Conservation (phyloP, 495 filamentous ascomycete genomes). For the Mytilinidion resinicola region DNA sequence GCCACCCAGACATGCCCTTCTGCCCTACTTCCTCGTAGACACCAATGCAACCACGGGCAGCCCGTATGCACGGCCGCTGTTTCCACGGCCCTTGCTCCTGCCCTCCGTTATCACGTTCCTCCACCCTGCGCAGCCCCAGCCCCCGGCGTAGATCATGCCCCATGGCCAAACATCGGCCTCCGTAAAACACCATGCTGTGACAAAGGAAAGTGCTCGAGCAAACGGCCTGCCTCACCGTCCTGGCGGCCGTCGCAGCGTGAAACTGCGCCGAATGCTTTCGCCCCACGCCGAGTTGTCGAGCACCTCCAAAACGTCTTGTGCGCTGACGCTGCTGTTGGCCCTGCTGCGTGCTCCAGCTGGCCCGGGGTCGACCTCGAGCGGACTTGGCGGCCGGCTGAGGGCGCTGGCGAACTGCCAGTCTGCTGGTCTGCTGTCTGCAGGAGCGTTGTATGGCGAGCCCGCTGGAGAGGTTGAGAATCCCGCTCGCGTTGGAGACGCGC, state of each 20-base stretch:
- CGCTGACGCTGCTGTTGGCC: slow-evolving; percentile 63
- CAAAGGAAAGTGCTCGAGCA: background rate
- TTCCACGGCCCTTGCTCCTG: slow-evolving; percentile 7
- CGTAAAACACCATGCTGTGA: slow-evolving; percentile 2
- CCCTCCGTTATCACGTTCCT: background rate
- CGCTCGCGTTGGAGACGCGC: slow-evolving; percentile 16
- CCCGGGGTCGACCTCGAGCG: slow-evolving; percentile 23
- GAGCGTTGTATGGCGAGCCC: slow-evolving; percentile 17
- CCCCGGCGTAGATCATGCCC: background rate
- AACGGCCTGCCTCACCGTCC: slow-evolving; percentile 34
- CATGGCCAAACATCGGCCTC: background rate
- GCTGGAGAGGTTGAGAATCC: slow-evolving; percentile 12
- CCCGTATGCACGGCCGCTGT: slow-evolving; percentile 6
- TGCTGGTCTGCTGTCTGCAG: slow-evolving; percentile 13
- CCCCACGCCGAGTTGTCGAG: slow-evolving; percentile 86
- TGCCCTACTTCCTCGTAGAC: slow-evolving; percentile 12
- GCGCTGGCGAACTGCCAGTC: slow-evolving; percentile 36
- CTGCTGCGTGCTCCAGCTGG: slow-evolving; percentile 39
- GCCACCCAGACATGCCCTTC: background rate
- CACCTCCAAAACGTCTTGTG: slow-evolving; percentile 71
- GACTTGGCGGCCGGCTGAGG: slow-evolving; percentile 35
- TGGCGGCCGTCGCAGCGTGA: slow-evolving; percentile 60
- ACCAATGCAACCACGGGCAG: slow-evolving; percentile 14
- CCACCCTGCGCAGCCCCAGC: background rate
- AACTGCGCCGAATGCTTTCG: slow-evolving; percentile 82